Percentiles rank a stretch among this genome's conserved stretches.
These are phyloP conservation scores for Haplosporangium gracile DNA, from an alignment of 192 early-diverging fungal genomes.

Conservation along the genomic window DNA sequence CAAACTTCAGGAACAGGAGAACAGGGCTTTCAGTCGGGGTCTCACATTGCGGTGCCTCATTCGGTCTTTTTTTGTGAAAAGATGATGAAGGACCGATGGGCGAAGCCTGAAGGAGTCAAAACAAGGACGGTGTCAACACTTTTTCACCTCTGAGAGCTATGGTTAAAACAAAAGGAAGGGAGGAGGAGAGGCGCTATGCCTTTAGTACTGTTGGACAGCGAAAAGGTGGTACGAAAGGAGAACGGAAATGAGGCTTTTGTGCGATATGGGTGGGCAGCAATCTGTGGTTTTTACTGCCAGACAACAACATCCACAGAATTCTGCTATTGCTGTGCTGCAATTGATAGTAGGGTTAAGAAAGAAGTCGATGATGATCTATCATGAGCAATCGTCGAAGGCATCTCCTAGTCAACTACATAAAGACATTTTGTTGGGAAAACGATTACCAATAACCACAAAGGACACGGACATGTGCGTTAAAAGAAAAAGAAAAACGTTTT, in stretches of 20 bases:
- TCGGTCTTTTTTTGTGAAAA: background rate
- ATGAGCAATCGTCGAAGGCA: background rate
- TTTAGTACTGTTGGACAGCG: background rate
- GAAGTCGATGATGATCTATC: background rate
- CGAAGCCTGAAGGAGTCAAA: background rate
- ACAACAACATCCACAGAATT: background rate
- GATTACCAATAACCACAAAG: background rate
- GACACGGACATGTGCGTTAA: background rate
- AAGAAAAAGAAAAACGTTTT: background rate
- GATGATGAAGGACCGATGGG: background rate
- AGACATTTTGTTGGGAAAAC: background rate
- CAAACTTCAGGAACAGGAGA: background rate
- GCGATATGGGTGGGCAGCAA: background rate
- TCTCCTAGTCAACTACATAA: background rate
- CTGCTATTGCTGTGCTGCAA: background rate
- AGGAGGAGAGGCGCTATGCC: background rate
- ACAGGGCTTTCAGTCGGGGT: too few species aligned
- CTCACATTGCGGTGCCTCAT: background rate
- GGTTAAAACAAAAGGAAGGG: background rate
- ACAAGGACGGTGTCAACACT: background rate
- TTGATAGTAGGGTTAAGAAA: background rate
- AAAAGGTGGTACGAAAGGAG: background rate
- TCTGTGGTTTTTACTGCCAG: background rate
- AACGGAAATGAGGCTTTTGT: background rate
- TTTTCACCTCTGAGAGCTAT: too few species aligned